These are phyloP conservation scores for Phytophthora nicotianae DNA, from an alignment of 352 stramenopile genomes.

Conservation along the genomic window DNA sequence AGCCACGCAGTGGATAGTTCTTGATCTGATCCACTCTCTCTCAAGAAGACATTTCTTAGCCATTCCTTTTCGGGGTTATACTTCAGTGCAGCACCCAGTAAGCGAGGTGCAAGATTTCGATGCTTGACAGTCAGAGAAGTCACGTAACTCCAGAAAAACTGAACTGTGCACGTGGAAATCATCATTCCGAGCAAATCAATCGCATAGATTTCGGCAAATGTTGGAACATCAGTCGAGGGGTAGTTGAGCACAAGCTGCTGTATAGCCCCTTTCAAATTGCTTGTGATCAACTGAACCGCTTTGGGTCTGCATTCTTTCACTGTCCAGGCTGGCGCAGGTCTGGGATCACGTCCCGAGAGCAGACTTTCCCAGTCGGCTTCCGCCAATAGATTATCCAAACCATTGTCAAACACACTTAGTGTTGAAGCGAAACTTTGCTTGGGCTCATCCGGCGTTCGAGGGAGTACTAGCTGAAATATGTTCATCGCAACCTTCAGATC, in stretches of 20 bases:
- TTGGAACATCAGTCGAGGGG: constrained; percentile 28
- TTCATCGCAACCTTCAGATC: constrained; percentile 58
- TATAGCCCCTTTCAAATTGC: constrained; percentile 46
- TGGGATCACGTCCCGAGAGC: constrained; percentile 4
- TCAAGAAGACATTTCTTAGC: constrained; percentile 70
- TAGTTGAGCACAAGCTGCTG: constrained; percentile 69
- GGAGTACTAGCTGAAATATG: constrained; percentile 56
- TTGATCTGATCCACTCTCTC: constrained; percentile 53
- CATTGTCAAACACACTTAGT: constrained; percentile 43
- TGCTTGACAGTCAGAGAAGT: constrained; percentile 43
- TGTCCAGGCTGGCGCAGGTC: constrained; percentile 20
- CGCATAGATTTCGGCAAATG: constrained; percentile 62
- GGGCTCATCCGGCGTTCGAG: constrained; percentile 36
- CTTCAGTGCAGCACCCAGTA: constrained; percentile 66
- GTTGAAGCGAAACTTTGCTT: constrained; percentile 21
- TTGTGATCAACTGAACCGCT: constrained; percentile 34
- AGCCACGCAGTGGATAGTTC: constrained; percentile 71
- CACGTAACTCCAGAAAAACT: constrained; percentile 68
- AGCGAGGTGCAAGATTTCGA: constrained; percentile 57
- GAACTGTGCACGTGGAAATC: constrained; percentile 59
- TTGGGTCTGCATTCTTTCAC: constrained; percentile 34
- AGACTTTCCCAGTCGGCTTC: constrained; percentile 48
- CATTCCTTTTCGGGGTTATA: constrained; percentile 66
- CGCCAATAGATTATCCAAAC: constrained; percentile 35
- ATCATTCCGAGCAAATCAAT: constrained; percentile 72